Evolutionary conservation across 768 basidiomycete genomes (phyloP), one percentile per base, ranked within the genome.

Genomic region (Lactarius vividus): DNA sequence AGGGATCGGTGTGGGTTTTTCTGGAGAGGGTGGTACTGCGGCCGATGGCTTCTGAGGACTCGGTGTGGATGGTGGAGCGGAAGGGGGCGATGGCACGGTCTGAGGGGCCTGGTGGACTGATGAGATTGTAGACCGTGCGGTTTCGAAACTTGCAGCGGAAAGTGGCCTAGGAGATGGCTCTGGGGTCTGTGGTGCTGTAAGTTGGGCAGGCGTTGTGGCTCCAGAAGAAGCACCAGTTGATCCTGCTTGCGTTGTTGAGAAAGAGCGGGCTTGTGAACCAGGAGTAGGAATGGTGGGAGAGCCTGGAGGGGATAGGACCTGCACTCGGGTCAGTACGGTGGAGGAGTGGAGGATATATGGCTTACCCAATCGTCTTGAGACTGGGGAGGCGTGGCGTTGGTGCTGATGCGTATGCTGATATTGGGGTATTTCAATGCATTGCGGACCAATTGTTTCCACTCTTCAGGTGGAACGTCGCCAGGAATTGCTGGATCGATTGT

Each of bases 391-490:
- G 57, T 57, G 13, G n/a, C 10, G 29, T 35, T 31, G 8, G 28
- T 33, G 37, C 44, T 26, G 7, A 63, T 63, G 29, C 56, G 31
- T 46, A 39, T n/a, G 4, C 56, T 57, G 7, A 57, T 20, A 40
- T 52, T 52, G 55, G 55, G 42, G 18, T 44, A 57, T 7, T 13
- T 16, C 35, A 57, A 58, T 10, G 56, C 29, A 42, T 56, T 39
- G 39, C 31, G 40, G 23, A 56, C 16, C 16, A 56, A n/a, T 8
- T 15, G 13, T 37, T 15, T 58, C 65, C 61, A 66, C 26, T 62
- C 65, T 20, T 61, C 26, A 13, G 55, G 29, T 3, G 33, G 28
- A 35, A 56, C n/a, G 44, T n/a, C 16, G 57, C 35, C 11, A 16
- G 20, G 57, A 13, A 11, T 35, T 23, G 56, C 33, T 15, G 40